Evolutionary conservation across 179 eudicot genomes (phyloP).

Genomic region (Spergularia azorica): DNA sequence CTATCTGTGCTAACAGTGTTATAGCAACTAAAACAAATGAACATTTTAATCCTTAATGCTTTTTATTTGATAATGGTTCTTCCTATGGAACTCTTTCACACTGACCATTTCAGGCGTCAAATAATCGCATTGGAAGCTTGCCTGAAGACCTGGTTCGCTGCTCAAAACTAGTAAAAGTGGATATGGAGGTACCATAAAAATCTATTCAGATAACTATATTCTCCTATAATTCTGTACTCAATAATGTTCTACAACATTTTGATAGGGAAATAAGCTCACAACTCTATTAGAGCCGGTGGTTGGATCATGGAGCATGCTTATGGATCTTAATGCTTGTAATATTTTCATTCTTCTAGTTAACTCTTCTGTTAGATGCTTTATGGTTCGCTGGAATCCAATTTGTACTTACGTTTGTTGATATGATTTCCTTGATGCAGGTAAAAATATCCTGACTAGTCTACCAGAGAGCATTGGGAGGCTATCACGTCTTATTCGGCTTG

Average conservation of each 20-base stretch:
- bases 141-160: conserved; percentile 77
- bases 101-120: conserved; percentile 60
- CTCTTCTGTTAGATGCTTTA: background rate
- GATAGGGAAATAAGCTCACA: conserved; percentile 86
- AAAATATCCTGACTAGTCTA: conserved; percentile 63
- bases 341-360: conserved; percentile 5
- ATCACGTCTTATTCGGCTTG: conserved; percentile 78
- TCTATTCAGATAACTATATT: background rate
- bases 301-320: conserved; percentile 79
- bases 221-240: conserved; percentile 3
- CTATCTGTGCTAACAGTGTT: background rate
- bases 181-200: conserved; percentile 67
- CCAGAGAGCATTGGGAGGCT: conserved; percentile 88
- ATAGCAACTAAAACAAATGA: background rate
- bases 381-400: background rate
- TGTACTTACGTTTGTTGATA: background rate
- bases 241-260: conserved; percentile 20
- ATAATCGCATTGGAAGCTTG: conserved; percentile 71
- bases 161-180: conserved; percentile 66
- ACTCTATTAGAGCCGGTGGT: conserved; percentile 54
- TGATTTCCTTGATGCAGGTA: conserved; percentile 50
- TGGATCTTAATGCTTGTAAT: conserved; percentile 87
- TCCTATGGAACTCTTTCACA: background rate
- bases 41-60: background rate
- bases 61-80: conserved; percentile 8